phyloP scores from a whole-genome alignment of 179 eudicot genomes.

The Beta macrorhiza region DNA sequence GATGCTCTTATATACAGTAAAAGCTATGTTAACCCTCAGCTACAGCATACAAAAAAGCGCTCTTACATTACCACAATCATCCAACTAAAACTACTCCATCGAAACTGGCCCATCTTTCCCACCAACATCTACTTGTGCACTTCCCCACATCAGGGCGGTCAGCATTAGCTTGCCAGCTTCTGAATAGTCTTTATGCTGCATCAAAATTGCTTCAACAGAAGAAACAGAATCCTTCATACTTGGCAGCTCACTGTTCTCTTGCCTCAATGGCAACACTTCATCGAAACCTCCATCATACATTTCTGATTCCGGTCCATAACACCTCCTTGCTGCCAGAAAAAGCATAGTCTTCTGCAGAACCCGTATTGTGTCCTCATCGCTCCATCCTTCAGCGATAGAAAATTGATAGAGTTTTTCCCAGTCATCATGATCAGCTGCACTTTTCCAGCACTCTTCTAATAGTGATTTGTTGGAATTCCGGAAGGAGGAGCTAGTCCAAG shows the following conservation, averaged over 20 bases:
- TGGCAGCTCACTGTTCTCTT: constrained; percentile 38
- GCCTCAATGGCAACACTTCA: constrained; percentile 73
- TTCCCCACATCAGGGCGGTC: constrained; percentile 70
- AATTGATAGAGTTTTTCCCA: constrained; percentile 69
- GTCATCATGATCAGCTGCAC: constrained; percentile 71
- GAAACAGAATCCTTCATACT: constrained; percentile 41
- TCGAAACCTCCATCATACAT: constrained; percentile 65
- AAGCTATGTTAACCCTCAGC: not conserved
- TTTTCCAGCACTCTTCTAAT: constrained; percentile 91
- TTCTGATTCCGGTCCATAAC: constrained; percentile 71
- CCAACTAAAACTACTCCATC: constrained; percentile 43
- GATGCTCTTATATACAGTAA: constrained; percentile 25
- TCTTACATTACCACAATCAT: constrained; percentile 2
- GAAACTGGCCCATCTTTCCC: constrained; percentile 44
- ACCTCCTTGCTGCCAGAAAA: constrained; percentile 73
- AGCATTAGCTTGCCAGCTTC: constrained; percentile 87
- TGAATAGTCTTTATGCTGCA: constrained; percentile 88
- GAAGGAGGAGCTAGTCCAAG: constrained; percentile 91
- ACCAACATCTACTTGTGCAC: constrained; percentile 31
- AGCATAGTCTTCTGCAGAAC: constrained; percentile 61
- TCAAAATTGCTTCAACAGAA: constrained; percentile 76
- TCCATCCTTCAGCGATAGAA: constrained; percentile 71
- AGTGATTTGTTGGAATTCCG: constrained; percentile 58
- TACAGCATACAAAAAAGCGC: constrained; percentile 6
- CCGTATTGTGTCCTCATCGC: constrained; percentile 63